Conservation (phyloP, 768 basidiomycete genomes). For the Sarcomyxa edulis region DNA sequence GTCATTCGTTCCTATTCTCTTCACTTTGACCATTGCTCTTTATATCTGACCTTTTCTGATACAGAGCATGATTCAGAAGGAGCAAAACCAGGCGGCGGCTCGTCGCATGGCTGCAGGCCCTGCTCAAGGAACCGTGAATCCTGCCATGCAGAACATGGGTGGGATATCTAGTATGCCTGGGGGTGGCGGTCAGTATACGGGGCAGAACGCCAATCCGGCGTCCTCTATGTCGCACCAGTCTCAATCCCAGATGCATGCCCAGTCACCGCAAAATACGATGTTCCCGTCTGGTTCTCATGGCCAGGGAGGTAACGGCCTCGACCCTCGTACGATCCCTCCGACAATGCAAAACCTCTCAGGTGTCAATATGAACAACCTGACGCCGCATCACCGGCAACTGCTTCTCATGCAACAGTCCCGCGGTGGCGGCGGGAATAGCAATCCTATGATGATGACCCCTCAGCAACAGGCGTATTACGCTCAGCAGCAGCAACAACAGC, state of each 20-base stretch:
- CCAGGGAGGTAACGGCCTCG: slow-evolving; percentile 23
- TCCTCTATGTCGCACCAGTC: neutral
- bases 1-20: slow-evolving; percentile 11
- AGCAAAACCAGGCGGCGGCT: slow-evolving; percentile 13
- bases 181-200: slow-evolving; percentile 11
- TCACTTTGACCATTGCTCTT: neutral
- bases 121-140: no score
- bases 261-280: slow-evolving; percentile 9
- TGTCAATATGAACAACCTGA: slow-evolving; percentile 22
- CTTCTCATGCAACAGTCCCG: slow-evolving; percentile 34
- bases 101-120: no score
- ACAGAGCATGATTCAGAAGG: slow-evolving; percentile 9
- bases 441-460: slow-evolving; percentile 16
- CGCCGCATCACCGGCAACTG: slow-evolving; percentile 37
- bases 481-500: slow-evolving; percentile 27
- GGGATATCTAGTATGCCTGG: slow-evolving; percentile 1
- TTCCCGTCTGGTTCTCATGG: slow-evolving; percentile 7
- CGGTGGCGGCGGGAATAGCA: slow-evolving; percentile 12
- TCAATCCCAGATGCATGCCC: slow-evolving; percentile 3
- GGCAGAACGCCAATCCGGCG: slow-evolving; percentile 14
- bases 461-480: slow-evolving; percentile 13
- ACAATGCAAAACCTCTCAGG: slow-evolving; percentile 21
- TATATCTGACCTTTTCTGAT: neutral
- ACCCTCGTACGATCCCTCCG: slow-evolving; percentile 23
- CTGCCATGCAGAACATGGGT: slow-evolving; percentile 13